Percentiles rank a stretch among this genome's conserved stretches.
Evolutionary conservation across 441 rosid genomes (phyloP).

Genomic region (Populus tomentosa): DNA sequence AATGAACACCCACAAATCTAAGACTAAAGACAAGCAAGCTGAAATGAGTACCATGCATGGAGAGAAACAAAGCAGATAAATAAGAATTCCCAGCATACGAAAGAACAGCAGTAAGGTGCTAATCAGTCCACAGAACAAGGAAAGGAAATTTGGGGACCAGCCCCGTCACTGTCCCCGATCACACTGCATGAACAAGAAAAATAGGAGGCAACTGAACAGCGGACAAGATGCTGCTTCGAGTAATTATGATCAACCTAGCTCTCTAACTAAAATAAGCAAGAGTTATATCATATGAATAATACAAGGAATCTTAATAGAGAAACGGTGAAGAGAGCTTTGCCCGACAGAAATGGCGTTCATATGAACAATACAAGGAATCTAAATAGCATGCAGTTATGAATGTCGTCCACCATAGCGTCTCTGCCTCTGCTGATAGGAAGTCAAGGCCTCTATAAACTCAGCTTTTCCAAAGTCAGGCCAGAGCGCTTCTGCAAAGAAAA

Average conservation of each 20-base stretch:
- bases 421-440: slow-evolving; percentile 62
- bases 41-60: neutral
- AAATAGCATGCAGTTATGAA: slow-evolving; percentile 5
- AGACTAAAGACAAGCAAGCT: neutral
- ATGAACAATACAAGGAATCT: neutral
- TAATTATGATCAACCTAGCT: neutral
- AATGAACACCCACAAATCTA: no score
- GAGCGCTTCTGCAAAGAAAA: slow-evolving; percentile 49
- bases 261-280: neutral
- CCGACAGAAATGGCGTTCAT: neutral
- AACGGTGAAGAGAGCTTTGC: neutral
- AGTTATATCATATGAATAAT: neutral
- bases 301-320: no score
- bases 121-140: slow-evolving; percentile 44
- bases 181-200: no score
- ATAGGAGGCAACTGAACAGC: no score
- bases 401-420: slow-evolving; percentile 59
- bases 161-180: no score
- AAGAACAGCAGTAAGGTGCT: slow-evolving; percentile 68
- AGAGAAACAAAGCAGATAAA: slow-evolving; percentile 42
- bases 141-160: neutral
- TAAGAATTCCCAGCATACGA: slow-evolving; percentile 53
- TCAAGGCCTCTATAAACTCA: slow-evolving; percentile 54
- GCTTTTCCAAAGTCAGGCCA: slow-evolving; percentile 83
- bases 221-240: neutral